Evolutionary conservation across 2,329 filamentous ascomycete species (phyloP).

Genomic region (Ophiostoma novo-ulmi): DNA sequence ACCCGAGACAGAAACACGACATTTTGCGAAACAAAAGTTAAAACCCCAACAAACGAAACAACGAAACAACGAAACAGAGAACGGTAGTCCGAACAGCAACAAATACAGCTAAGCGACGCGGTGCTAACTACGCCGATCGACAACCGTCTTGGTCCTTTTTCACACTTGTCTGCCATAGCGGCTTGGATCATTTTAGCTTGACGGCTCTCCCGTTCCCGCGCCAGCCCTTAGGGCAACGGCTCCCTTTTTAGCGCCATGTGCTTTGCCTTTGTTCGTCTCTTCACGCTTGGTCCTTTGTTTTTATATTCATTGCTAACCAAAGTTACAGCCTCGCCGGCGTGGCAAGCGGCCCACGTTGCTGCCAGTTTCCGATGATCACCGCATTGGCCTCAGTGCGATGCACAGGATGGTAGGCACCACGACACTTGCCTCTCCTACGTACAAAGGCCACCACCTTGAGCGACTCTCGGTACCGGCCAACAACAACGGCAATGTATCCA

Average conservation of each 20-base stretch:
- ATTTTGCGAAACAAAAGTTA: neutral
- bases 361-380: slow-evolving; percentile 15
- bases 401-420: slow-evolving; percentile 29
- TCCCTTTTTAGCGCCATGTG: slow-evolving; percentile 18
- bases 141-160: neutral
- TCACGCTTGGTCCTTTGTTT: neutral
- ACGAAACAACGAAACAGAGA: neutral
- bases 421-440: slow-evolving; percentile 32
- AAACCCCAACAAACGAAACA: neutral
- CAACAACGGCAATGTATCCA: slow-evolving; percentile 3
- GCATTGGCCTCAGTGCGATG: slow-evolving; percentile 21
- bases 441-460: slow-evolving; percentile 30
- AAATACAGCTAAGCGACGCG: slow-evolving; percentile 9
- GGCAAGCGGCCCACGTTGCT: slow-evolving; percentile 11
- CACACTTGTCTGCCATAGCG: slow-evolving; percentile 13
- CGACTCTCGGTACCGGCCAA: slow-evolving; percentile 22
- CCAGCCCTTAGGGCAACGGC: slow-evolving; percentile 23
- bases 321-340: slow-evolving; percentile 17
- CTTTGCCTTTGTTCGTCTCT: slow-evolving; percentile 16
- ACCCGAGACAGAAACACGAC: neutral
- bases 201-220: slow-evolving; percentile 16
- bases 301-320: slow-evolving; percentile 7
- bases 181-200: slow-evolving; percentile 10
- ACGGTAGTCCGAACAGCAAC: neutral
- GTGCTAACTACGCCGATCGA: slow-evolving; percentile 18